Conservation (phyloP, 176 grass and related monocot species). For the Alopecurus myosuroides region DNA sequence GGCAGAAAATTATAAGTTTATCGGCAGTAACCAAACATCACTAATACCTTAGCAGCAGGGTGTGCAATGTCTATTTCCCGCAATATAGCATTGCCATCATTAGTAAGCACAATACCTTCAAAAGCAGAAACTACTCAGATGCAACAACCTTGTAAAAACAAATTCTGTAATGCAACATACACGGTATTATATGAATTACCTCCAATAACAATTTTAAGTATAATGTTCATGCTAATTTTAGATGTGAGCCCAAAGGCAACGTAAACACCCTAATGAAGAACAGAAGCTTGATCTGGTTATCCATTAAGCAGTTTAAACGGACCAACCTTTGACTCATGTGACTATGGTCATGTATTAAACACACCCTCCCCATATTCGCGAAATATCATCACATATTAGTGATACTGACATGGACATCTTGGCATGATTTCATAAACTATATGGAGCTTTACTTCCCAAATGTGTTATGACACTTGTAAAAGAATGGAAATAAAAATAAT, state of each 20-base stretch:
- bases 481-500: neutral
- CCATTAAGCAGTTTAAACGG: neutral
- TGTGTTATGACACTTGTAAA: neutral
- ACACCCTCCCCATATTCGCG: neutral
- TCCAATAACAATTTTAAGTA: neutral
- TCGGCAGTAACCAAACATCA: neutral
- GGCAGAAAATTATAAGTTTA: neutral
- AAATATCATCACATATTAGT: too few relatives aligned
- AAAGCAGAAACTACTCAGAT: slow-evolving; percentile 14
- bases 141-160: neutral
- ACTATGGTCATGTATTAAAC: neutral
- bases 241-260: neutral
- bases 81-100: slow-evolving; percentile 96
- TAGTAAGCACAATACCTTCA: slow-evolving; percentile 93
- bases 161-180: neutral
- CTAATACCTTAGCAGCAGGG: slow-evolving; percentile 86
- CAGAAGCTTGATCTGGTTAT: neutral
- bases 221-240: neutral
- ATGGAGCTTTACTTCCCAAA: neutral
- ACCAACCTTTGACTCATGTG: neutral
- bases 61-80: slow-evolving; percentile 95
- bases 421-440: neutral
- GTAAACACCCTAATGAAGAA: neutral
- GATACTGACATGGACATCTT: neutral
- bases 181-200: too few relatives aligned